Evolutionary conservation across 306 rosid genomes (phyloP).

Genomic region (Corylus heterophylla): DNA sequence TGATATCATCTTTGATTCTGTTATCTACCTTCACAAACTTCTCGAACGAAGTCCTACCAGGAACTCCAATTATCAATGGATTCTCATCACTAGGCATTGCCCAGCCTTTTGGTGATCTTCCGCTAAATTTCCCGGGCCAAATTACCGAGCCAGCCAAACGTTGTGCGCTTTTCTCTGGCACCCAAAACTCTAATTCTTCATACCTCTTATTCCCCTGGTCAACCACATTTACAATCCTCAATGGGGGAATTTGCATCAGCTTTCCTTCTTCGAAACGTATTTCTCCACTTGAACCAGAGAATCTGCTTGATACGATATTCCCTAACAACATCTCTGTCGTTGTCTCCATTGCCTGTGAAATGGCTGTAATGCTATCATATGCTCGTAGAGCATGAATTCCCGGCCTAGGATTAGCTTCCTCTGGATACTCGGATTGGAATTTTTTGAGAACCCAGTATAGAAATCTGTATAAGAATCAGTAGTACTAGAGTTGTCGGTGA

Average conservation of each 20-base stretch:
- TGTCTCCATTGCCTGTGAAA: constrained; percentile 35
- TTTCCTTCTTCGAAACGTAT: constrained; percentile 43
- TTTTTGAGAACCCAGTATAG: constrained; percentile 32
- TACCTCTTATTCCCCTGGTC: constrained; percentile 26
- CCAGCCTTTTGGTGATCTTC: constrained; percentile 61
- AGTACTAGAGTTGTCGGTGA: constrained; percentile 34
- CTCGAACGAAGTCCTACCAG: constrained; percentile 49
- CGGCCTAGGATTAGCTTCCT: constrained; percentile 46
- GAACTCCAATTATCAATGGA: constrained; percentile 59
- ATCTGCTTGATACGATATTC: constrained; percentile 36
- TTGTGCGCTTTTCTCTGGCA: constrained; percentile 8
- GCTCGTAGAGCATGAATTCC: constrained; percentile 66
- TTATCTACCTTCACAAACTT: constrained; percentile 54
- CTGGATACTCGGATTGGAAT: constrained; percentile 33
- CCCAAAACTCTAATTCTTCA: constrained; percentile 61
- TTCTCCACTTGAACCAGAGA: constrained; percentile 53
- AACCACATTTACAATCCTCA: constrained; percentile 53
- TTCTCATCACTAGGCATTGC: constrained; percentile 46
- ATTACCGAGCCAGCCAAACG: constrained; percentile 34
- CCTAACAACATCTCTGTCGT: not conserved
- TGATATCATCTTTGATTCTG: constrained; percentile 5
- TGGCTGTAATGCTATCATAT: constrained; percentile 50
- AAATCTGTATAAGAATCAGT: constrained; percentile 38
- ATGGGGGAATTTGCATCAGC: constrained; percentile 33
- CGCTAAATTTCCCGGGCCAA: constrained; percentile 59